Base-by-base conservation (phyloP, 1,139 yeast species). In the Geotrichum carabidarum region DNA sequence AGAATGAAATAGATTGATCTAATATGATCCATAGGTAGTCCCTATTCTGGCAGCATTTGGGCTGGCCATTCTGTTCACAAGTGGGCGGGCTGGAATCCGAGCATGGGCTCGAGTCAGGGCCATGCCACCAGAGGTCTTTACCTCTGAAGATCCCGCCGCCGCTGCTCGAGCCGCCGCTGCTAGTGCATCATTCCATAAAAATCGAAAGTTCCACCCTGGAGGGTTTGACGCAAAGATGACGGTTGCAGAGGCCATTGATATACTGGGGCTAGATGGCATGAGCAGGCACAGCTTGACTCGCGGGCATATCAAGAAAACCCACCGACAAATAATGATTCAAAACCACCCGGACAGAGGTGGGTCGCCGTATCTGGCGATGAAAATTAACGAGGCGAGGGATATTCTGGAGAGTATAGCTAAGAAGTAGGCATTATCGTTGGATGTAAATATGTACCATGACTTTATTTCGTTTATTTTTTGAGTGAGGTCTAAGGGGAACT, bases 341-440 rank as follows among this genome's bases (percentile, higher is more conserved):
- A 87, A 81, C 63, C 95, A 86, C 65, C 95, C 95, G 0, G 95
- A 86, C 66, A 78, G 77, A 60, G 83, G 86, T 5, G 95, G 95
- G 0, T 82, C 89, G 60, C 78, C 79, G 51, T 86, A 81, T 63
- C 60, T 86, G 49, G 83, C 88, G 2, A 82, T 82, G 75, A 84
- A 86, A 66, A 81, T 87, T 57, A 86, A 87, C 67, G 84, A 82
- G 66, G 95, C 95, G 1, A 81, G 80, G 60, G 88, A 83, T 46
- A 68, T 84, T 1, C 69, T 86, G 52, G 87, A 83, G 53, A 52
- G 53, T 46, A 52, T 56, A 43, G 54, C 55, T 8, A 55, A 51
- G 41, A 47, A 42, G 44, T 37, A 17, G 27, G 27, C 44, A 43
- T 31, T 12, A 17, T 42, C 8, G n/a, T 7, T n/a, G 8, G 2